Evolutionary conservation across 2,329 filamentous ascomycete species (phyloP), one percentile per base, ranked within the genome.

Genomic region (Diaporthe sp.): DNA sequence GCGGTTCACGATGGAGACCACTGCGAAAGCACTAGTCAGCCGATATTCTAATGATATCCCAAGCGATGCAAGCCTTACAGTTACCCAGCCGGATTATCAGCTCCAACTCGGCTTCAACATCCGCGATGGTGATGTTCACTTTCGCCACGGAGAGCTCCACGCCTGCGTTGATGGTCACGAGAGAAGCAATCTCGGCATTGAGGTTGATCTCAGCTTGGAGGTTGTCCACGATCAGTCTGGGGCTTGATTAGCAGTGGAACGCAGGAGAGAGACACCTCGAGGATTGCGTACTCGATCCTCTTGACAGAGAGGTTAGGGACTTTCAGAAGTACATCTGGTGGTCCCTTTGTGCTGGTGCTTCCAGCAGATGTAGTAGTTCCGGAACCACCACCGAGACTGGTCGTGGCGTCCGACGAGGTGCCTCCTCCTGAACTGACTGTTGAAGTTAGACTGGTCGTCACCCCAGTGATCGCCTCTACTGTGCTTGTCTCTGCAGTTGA

Each of bases 51-150:
- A 69, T 10, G 17, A 44, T 8, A 13, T 3, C 30, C 7, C 7
- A 13, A 4, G 4, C 3, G 22, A 15, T 10, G 32, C n/a, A 3
- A 13, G 30, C 22, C 73, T 70, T 53, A 75, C 73, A 59, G 79
- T 92, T 86, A 50, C 89, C 89, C 12, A 92, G 83, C 27, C 90
- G 86, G 51, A 92, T 88, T 71, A 91, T 85, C 9, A 92, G 84
- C 75, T 92, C 89, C 27, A 92, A 84, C 76, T 92, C 81, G 1
- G 89, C 90, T 35, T 89, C 84, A 8, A 92, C 89, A 76, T 92
- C 89, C 17, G 86, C 83, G 73, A 92, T 92, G 25, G 90, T 91
- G 78, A 92, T 86, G 81, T 91, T 92, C 78, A 92, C 85, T 76
- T 85, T 86, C 5, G 79, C 78, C 35, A 86, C 78, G 25, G 87